Evolutionary conservation across 2,329 filamentous ascomycete genomes (phyloP).

Genomic region (Pseudogymnoascus sp.): DNA sequence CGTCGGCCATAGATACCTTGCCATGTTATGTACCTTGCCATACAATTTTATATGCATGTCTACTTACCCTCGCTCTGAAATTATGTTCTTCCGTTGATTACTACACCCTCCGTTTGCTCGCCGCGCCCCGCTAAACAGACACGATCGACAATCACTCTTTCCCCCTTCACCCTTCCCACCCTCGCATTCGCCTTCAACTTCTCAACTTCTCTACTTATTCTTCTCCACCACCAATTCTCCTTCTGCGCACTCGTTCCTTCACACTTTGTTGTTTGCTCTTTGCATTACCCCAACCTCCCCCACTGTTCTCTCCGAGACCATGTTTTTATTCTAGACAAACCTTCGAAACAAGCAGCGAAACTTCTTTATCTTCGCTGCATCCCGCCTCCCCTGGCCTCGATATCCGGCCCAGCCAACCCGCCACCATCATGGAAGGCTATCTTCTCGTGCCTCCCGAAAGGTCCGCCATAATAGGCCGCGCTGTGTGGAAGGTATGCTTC

Average conservation of each 20-base stretch:
- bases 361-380: slow-evolving; percentile 7
- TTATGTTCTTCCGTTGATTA: slow-evolving; percentile 4
- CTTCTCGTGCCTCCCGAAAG: slow-evolving; percentile 45
- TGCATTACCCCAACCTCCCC: neutral
- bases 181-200: slow-evolving; percentile 3
- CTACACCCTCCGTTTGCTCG: slow-evolving; percentile 5
- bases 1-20: neutral
- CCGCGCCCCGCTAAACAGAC: slow-evolving; percentile 5
- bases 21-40: neutral
- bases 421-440: slow-evolving; percentile 39
- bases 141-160: slow-evolving; percentile 3
- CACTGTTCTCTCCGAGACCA: neutral
- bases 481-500: slow-evolving; percentile 44
- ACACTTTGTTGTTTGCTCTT: neutral
- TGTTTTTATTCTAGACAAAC: neutral
- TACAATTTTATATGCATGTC: neutral
- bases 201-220: neutral
- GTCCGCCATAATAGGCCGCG: slow-evolving; percentile 43
- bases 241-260: neutral
- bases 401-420: neutral
- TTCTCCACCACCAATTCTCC: neutral
- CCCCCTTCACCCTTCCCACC: slow-evolving; percentile 6
- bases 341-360: neutral
- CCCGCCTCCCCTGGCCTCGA: neutral
- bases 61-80: neutral